Evolutionary conservation across 2,329 filamentous ascomycete genomes (phyloP).

Genomic region (Colletotrichum sp.): DNA sequence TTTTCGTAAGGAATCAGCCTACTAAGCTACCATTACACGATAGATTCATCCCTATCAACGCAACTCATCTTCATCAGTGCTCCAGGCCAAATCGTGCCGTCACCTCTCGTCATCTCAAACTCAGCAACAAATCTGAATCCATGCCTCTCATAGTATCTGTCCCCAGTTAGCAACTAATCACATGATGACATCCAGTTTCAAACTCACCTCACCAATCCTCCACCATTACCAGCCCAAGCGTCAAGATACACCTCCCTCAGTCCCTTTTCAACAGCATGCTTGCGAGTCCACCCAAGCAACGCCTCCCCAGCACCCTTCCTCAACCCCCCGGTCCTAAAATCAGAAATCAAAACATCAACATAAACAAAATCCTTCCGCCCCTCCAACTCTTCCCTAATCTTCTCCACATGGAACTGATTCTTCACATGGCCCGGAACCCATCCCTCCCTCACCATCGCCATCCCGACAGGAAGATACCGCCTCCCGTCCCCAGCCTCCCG

Average conservation of each 20-base stretch:
- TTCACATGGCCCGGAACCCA: constrained; percentile 20
- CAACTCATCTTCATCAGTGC: not conserved
- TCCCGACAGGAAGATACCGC: constrained; percentile 1
- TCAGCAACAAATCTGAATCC: not conserved
- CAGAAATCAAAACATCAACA: constrained; percentile 23
- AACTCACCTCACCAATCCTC: constrained; percentile 23
- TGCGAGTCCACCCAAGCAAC: constrained; percentile 16
- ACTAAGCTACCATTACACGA: accelerated
- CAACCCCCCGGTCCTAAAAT: constrained; percentile 9
- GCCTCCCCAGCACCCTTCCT: constrained; percentile 13
- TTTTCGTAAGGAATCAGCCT: accelerated
- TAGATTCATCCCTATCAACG: accelerated
- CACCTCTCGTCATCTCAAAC: not conserved
- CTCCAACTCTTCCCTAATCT: not conserved
- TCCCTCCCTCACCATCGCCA: not conserved
- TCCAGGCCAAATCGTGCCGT: not conserved
- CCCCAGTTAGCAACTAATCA: not conserved
- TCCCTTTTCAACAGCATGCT: not conserved
- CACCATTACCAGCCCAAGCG: constrained; percentile 29
- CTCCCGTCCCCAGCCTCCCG: not conserved
- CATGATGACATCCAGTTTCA: accelerated
- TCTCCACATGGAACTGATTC: not conserved
- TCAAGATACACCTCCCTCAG: constrained; percentile 29
- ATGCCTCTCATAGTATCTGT: not conserved
- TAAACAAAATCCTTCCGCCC: constrained; percentile 15